Evolutionary conservation across 2,329 filamentous ascomycete species (phyloP), one percentile per base, ranked within the genome.

Genomic region (Aspergillus sp.): DNA sequence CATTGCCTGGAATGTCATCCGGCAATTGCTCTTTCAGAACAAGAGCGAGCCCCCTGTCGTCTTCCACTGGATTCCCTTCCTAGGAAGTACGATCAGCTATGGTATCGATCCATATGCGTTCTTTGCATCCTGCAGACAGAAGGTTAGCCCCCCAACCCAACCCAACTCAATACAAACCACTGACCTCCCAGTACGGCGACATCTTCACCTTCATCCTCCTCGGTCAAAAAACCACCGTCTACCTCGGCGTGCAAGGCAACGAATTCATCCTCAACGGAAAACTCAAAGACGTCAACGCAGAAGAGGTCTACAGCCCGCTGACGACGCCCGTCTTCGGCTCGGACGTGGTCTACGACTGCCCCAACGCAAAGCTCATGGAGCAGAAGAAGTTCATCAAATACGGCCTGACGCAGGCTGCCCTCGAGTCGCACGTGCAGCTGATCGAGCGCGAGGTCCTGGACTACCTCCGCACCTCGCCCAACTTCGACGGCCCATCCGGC

Each of bases 221-320:
- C 47, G 91, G 91, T 63, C 89, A 87, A 76, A 93, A 90, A 75
- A 94, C 88, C 46, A 95, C 91, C 3, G 90, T 95, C 33, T 92
- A 86, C 62, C 77, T 95, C 53, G 90, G 91, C 33, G 84, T 86
- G 10, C 81, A 86, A 57, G 91, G 91, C 59, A 96, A 95, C 73
- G 90, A 96, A 59, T 95, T 96, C 70, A 92, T 96, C 61, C 81
- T 96, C 60, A 96, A 96, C 70, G 91, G 89, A 64, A 95, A 95
- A 76, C 80, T 90, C 65, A 90, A 88, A 76, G 90, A 96, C 66
- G 87, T 95, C 64, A 91, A 88, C 68, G 91, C 91, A 20, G 91
- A 96, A 75, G 90, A 96, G 65, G 87, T 95, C 60, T 96, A 96
- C 74, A 85, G 83, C 52, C 86, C 88, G 47, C 79, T 96, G 50